phyloP scores from a whole-genome alignment of 2,329 filamentous ascomycete genomes.

The Fusarium sp. region DNA sequence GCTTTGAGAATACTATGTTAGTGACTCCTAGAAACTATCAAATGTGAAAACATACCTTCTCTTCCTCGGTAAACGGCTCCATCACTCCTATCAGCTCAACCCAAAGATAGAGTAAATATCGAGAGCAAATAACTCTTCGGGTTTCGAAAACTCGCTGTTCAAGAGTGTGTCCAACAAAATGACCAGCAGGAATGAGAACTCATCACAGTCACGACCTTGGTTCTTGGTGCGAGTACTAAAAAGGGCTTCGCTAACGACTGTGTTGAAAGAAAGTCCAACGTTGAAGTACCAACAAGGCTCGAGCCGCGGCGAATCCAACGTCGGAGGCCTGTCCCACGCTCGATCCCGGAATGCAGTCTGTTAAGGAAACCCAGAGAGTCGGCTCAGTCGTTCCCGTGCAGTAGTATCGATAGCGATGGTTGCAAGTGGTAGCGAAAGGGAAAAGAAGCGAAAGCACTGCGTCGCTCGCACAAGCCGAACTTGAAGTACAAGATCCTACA shows the following conservation, averaged over 20 bases:
- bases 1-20: conserved; percentile 49
- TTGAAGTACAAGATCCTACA: conserved; percentile 27
- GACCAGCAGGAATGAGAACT: not conserved
- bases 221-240: not conserved
- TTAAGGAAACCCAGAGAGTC: conserved; percentile 15
- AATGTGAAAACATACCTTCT: conserved; percentile 56
- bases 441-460: conserved; percentile 33
- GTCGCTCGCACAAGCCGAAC: conserved; percentile 19
- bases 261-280: not conserved
- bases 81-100: conserved; percentile 20
- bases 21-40: no score
- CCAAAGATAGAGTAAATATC: not conserved
- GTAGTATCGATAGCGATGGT: conserved; percentile 31
- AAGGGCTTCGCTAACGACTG: not conserved
- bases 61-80: conserved; percentile 56
- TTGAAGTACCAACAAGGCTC: not conserved
- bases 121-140: not conserved
- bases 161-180: not conserved
- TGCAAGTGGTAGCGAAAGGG: conserved; percentile 31
- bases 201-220: not conserved
- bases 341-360: conserved; percentile 3
- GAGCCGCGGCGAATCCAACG: not conserved
- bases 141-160: not conserved
- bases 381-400: conserved; percentile 27
- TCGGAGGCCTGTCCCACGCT: not conserved